A percentile compares a stretch with the other conserved stretches of the same genome.
Conservation (phyloP, 2,329 filamentous ascomycete genomes). For the Stagonosporopsis rhizophila region DNA sequence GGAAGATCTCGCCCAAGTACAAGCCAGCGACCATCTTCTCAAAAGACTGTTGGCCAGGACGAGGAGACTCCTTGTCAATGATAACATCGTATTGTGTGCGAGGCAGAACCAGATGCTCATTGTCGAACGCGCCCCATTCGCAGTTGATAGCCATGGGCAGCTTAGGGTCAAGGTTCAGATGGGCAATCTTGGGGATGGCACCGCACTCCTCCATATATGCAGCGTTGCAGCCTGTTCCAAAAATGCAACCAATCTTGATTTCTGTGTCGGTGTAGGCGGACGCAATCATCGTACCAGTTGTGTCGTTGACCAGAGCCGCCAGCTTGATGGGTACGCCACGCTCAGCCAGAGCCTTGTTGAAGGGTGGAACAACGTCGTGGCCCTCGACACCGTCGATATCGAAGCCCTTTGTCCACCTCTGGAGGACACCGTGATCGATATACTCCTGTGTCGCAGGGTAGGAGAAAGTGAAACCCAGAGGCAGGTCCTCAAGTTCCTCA, state of each 20-base stretch:
- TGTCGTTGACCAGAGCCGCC: conserved; percentile 94
- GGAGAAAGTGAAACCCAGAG: conserved; percentile 95
- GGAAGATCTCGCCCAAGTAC: conserved; percentile 94
- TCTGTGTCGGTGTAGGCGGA: conserved; percentile 93
- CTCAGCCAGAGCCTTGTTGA: conserved; percentile 78
- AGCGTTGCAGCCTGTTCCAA: conserved; percentile 96
- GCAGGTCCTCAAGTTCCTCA: conserved; percentile 69
- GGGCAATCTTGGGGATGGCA: conserved; percentile 89
- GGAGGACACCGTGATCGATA: conserved; percentile 89
- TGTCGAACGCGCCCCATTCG: conserved; percentile 97
- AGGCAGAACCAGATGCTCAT: conserved; percentile 87
- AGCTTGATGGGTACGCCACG: conserved; percentile 89
- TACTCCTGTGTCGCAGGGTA: conserved; percentile 94
- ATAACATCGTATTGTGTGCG: conserved; percentile 84
- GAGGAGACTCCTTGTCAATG: conserved; percentile 89
- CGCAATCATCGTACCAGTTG: conserved; percentile 94
- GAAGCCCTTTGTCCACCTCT: conserved; percentile 97
- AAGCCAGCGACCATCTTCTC: conserved; percentile 98
- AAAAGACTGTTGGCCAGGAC: conserved; percentile 92
- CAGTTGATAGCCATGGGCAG: conserved; percentile 96
- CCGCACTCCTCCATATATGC: conserved; percentile 96
- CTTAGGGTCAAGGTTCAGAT: conserved; percentile 85
- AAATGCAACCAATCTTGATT: conserved; percentile 97
- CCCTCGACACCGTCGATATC: conserved; percentile 93
- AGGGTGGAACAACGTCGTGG: conserved; percentile 86